Evolutionary conservation across 164 flowering plant species (phyloP).

Genomic region (Cinnamomum chago): DNA sequence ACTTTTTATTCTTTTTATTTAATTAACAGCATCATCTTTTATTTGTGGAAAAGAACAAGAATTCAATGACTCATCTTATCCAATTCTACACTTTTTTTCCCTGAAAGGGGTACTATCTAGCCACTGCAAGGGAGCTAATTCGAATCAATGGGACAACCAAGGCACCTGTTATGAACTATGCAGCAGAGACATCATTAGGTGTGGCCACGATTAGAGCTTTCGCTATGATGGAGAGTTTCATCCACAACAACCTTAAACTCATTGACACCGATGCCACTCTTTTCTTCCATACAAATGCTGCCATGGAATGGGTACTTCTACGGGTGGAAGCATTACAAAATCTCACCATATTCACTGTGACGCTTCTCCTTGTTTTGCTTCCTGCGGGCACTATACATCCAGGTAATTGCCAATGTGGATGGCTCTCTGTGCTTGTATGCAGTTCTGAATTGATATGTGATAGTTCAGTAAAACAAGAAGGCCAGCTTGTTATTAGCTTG

Average conservation of each 20-base stretch:
- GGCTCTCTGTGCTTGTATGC: neutral
- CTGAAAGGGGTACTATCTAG: constrained; percentile 57
- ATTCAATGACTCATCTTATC: neutral
- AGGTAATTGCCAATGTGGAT: constrained; percentile 32
- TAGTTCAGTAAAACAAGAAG: neutral
- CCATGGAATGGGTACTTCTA: constrained; percentile 70
- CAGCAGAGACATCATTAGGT: constrained; percentile 79
- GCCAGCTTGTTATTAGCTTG: neutral
- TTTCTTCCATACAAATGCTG: constrained; percentile 66
- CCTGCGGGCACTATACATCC: constrained; percentile 53
- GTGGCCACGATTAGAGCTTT: constrained; percentile 77
- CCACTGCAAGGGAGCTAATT: constrained; percentile 65
- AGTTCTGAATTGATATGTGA: neutral
- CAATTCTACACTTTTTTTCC: neutral
- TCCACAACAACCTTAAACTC: constrained; percentile 47
- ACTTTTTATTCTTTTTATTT: neutral
- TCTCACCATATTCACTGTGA: constrained; percentile 53
- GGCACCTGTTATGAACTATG: constrained; percentile 80
- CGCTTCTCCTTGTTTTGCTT: constrained; percentile 55
- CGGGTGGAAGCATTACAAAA: constrained; percentile 71
- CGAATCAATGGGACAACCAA: constrained; percentile 88
- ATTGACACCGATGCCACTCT: constrained; percentile 68
- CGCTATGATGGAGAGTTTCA: constrained; percentile 43
- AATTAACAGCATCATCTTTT: neutral
- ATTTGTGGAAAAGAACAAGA: neutral